Evolutionary conservation across 352 stramenopile species (phyloP).

Genomic region (Globisporangium canariense): DNA sequence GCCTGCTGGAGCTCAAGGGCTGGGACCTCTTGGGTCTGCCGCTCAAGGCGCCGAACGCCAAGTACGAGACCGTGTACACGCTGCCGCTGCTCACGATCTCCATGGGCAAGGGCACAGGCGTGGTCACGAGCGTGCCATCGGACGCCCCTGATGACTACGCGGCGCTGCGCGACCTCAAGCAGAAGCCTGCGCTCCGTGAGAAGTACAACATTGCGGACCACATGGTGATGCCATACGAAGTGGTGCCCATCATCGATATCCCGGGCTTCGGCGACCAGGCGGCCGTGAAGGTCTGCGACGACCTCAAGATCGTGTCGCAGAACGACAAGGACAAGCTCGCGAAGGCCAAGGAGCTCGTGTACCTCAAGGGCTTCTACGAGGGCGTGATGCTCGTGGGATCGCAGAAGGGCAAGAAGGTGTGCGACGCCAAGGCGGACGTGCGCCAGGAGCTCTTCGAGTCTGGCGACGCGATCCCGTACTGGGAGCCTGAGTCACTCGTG

Average conservation of each 20-base stretch:
- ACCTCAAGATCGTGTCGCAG: constrained; percentile 97
- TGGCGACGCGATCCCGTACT: constrained; percentile 96
- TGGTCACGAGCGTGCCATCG: constrained; percentile 98
- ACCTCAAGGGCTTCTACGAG: constrained; percentile 99
- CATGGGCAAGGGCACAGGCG: constrained; percentile 99
- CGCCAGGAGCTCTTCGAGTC: constrained; percentile 96
- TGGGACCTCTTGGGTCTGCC: constrained; percentile 96
- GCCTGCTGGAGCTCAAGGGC: constrained; percentile 90
- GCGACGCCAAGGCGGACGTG: constrained; percentile 96
- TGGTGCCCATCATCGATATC: constrained; percentile 99
- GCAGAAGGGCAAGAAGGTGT: constrained; percentile 95
- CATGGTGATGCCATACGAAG: constrained; percentile 97
- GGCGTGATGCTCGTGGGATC: constrained; percentile 97
- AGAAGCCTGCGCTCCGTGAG: constrained; percentile 96
- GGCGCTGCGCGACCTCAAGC: constrained; percentile 97
- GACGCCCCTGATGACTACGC: constrained; percentile 99
- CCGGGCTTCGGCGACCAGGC: constrained; percentile 96
- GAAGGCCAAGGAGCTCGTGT: constrained; percentile 97
- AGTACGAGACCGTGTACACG: constrained; percentile 99
- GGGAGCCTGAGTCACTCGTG: constrained; percentile 97
- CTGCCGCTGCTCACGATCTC: constrained; percentile 99
- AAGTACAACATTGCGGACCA: constrained; percentile 98
- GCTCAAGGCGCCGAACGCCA: constrained; percentile 93
- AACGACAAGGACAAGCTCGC: constrained; percentile 99
- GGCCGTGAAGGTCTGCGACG: constrained; percentile 95